Evolutionary conservation across 2,329 filamentous ascomycete species (phyloP).

Genomic region (Botrytis fabae): DNA sequence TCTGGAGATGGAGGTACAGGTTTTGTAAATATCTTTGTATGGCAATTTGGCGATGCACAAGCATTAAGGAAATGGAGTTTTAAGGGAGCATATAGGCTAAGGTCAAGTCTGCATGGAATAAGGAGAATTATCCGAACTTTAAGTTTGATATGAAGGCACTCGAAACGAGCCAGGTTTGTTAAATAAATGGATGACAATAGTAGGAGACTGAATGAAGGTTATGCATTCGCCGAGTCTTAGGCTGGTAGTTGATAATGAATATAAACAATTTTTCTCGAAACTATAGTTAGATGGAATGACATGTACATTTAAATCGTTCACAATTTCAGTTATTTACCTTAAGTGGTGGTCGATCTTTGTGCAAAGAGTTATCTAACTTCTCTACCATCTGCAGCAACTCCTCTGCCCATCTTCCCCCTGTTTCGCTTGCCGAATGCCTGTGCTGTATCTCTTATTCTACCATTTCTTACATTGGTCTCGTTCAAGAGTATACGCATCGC

Average conservation of each 20-base stretch:
- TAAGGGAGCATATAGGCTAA: slow-evolving; percentile 10
- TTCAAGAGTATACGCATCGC: background rate
- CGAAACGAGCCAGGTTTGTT: background rate
- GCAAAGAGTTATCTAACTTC: background rate
- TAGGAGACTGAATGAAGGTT: background rate
- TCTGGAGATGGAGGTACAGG: background rate
- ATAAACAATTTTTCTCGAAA: background rate
- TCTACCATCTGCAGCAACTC: background rate
- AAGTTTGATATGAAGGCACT: background rate
- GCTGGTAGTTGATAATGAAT: background rate
- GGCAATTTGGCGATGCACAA: slow-evolving; percentile 14
- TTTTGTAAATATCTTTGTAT: slow-evolving; percentile 25
- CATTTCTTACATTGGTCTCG: background rate
- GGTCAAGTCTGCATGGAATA: background rate
- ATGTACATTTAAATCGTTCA: background rate
- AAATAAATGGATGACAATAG: background rate
- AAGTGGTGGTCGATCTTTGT: background rate
- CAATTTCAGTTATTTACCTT: background rate
- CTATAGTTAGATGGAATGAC: background rate
- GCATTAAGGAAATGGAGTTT: slow-evolving; percentile 22
- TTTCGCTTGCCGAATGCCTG: background rate
- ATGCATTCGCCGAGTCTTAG: background rate
- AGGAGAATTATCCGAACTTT: background rate
- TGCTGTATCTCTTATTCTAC: background rate
- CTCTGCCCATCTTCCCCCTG: background rate